Conservation (phyloP, 768 basidiomycete species). For the Boletus rubescentipes region DNA sequence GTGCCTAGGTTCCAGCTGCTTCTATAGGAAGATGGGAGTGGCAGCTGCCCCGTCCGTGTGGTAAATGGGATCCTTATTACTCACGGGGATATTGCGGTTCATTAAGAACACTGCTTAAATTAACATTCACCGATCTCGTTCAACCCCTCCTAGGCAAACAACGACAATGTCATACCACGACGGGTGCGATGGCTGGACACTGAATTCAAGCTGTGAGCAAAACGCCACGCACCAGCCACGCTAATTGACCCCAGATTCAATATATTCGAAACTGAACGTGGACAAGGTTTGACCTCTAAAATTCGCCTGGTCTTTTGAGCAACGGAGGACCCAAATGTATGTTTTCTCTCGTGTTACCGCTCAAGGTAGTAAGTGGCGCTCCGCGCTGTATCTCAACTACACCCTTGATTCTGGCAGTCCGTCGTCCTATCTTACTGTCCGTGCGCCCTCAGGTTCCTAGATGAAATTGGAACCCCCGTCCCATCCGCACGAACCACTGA, state of each 20-base stretch:
- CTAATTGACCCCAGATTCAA: neutral
- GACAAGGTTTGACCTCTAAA: too few relatives aligned
- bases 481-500: conserved; percentile 1
- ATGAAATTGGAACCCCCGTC: neutral
- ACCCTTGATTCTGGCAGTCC: neutral
- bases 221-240: neutral
- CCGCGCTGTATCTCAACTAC: neutral
- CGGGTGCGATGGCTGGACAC: neutral
- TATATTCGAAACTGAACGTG: too few relatives aligned
- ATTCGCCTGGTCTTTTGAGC: too few relatives aligned
- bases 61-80: neutral
- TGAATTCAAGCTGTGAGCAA: neutral
- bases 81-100: neutral
- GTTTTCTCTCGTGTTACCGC: neutral
- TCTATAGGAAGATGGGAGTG: neutral
- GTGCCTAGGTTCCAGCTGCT: too few relatives aligned
- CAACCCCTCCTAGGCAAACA: neutral
- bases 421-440: neutral
- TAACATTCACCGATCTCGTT: neutral
- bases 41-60: neutral
- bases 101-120: neutral
- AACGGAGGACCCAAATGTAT: too few relatives aligned
- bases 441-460: neutral
- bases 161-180: neutral
- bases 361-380: neutral